Conservation (phyloP, 1,139 yeast species). For the Geotrichum klebahnii region DNA sequence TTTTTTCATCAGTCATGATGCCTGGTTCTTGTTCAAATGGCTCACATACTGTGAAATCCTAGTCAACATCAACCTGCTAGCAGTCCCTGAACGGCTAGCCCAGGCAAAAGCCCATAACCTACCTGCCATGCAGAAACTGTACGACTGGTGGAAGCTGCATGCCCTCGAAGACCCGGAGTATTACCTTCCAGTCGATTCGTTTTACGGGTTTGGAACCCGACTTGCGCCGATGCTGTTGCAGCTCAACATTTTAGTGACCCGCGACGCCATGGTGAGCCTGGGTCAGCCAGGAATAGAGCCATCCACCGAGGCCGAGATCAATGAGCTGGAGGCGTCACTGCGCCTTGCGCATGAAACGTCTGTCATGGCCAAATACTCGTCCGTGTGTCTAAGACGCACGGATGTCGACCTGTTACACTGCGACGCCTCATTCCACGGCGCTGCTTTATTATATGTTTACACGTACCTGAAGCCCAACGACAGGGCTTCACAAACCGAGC, state of each 20-base stretch:
- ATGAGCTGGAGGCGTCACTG: slow-evolving; percentile 14
- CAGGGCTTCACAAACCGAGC: slow-evolving; percentile 8
- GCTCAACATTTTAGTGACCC: slow-evolving; percentile 15
- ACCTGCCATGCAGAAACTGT: slow-evolving; percentile 16
- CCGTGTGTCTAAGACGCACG: slow-evolving; percentile 5
- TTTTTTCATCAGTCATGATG: slow-evolving; percentile 12
- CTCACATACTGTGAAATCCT: slow-evolving; percentile 20
- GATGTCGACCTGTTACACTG: slow-evolving; percentile 23
- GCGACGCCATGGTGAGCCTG: slow-evolving; percentile 2
- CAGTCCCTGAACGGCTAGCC: slow-evolving; percentile 14
- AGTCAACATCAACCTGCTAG: slow-evolving; percentile 17
- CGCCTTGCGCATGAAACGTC: slow-evolving; percentile 16
- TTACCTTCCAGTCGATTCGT: slow-evolving; percentile 21
- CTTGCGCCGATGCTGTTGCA: slow-evolving; percentile 21
- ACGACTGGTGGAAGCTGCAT: slow-evolving; percentile 21
- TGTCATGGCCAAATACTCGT: slow-evolving; percentile 12
- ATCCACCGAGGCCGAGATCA: slow-evolving; percentile 10
- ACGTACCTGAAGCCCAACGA: slow-evolving; percentile 17
- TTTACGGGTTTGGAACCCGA: slow-evolving; percentile 21
- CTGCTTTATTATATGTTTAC: slow-evolving; percentile 21
- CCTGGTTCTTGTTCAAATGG: slow-evolving; percentile 24
- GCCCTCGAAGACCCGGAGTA: slow-evolving; percentile 21
- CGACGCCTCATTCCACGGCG: slow-evolving; percentile 22
- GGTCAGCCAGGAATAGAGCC: slow-evolving; percentile 10
- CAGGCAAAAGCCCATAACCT: slow-evolving; percentile 18